Conservation (phyloP, 2,329 filamentous ascomycete species). For the Monosporascus sp. region DNA sequence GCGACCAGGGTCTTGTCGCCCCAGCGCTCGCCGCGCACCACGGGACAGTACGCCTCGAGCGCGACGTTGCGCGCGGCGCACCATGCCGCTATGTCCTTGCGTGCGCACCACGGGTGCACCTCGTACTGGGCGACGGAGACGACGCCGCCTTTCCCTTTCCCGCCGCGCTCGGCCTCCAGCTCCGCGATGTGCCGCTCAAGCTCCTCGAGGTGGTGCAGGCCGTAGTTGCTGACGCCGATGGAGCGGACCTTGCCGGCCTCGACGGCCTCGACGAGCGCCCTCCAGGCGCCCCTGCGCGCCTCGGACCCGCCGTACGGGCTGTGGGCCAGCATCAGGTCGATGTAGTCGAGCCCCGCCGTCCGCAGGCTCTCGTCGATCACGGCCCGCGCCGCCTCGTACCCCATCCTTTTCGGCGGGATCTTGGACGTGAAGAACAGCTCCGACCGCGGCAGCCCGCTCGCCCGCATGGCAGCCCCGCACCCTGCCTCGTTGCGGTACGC, state of each 20-base stretch:
- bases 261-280: conserved; percentile 58
- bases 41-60: conserved; percentile 59
- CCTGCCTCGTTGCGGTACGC: conserved; percentile 47
- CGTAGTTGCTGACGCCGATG: conserved; percentile 63
- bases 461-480: conserved; percentile 40
- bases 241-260: conserved; percentile 57
- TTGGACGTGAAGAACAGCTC: conserved; percentile 55
- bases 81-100: conserved; percentile 78
- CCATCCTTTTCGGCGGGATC: conserved; percentile 38
- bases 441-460: conserved; percentile 37
- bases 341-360: conserved; percentile 59
- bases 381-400: conserved; percentile 60
- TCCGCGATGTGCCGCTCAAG: conserved; percentile 55
- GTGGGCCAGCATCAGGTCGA: conserved; percentile 63
- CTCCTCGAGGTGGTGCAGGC: conserved; percentile 58
- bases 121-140: conserved; percentile 86
- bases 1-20: conserved; percentile 61
- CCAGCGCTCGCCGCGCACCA: conserved; percentile 64
- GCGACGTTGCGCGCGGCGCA: conserved; percentile 58
- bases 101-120: conserved; percentile 80
- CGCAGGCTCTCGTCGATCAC: conserved; percentile 60
- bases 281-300: conserved; percentile 56
- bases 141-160: conserved; percentile 61
- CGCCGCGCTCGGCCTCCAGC: conserved; percentile 56
- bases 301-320: conserved; percentile 54